Percentiles rank a stretch among this genome's conserved stretches.
These are phyloP conservation scores for Mycena leptocephala DNA, from an alignment of 768 basidiomycete species.

Conservation along the genomic window DNA sequence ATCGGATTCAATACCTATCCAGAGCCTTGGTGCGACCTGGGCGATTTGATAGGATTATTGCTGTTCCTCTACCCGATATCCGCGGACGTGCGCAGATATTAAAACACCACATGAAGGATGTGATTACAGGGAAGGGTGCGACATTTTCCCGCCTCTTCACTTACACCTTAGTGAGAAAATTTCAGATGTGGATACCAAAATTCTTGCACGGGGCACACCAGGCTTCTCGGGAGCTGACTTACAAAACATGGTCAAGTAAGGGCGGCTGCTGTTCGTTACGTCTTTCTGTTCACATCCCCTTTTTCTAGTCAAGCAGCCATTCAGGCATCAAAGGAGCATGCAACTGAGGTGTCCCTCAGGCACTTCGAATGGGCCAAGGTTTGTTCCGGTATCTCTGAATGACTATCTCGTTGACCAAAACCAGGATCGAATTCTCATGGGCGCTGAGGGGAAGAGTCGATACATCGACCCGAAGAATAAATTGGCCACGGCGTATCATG, in stretches of 20 bases:
- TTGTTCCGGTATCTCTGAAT: conserved; percentile 13
- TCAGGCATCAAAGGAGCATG: conserved; percentile 91
- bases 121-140: conserved; percentile 74
- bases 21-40: conserved; percentile 97
- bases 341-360: conserved; percentile 76
- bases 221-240: conserved; percentile 98
- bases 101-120: conserved; percentile 90
- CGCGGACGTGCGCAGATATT: conserved; percentile 95
- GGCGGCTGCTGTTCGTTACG: conserved; percentile 43
- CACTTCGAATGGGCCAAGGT: conserved; percentile 99
- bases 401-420: not conserved
- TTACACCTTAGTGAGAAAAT: conserved; percentile 28
- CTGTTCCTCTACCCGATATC: conserved; percentile 95
- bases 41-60: conserved; percentile 94
- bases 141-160: conserved; percentile 24
- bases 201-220: conserved; percentile 94
- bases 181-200: conserved; percentile 85
- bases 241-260: conserved; percentile 95
- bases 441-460: conserved; percentile 92
- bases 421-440: conserved; percentile 96
- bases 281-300: conserved; percentile 24
- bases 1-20: conserved; percentile 22
- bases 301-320: conserved; percentile 87
- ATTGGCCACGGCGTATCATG: conserved; percentile 95
- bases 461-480: conserved; percentile 92